Percentiles rank a stretch among this genome's conserved stretches.
These are phyloP conservation scores for Miscanthus lutarioriparius DNA, from an alignment of 176 grass and related monocot genomes.

Conservation along the genomic window DNA sequence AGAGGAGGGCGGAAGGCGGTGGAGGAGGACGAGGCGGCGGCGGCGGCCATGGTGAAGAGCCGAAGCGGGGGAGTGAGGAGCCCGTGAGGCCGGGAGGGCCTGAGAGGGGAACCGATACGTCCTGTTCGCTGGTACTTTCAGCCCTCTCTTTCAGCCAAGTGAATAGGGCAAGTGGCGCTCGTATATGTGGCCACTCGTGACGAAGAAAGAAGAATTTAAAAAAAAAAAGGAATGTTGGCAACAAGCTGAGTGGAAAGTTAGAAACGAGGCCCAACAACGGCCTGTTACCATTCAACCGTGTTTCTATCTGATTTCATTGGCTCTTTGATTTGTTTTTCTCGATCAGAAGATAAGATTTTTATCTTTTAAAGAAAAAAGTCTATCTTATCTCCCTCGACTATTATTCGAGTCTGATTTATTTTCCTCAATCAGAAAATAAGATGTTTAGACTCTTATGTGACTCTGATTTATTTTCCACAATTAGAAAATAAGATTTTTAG, in stretches of 20 bases:
- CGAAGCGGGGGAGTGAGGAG: not conserved
- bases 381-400: no score
- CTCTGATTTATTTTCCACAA: not conserved
- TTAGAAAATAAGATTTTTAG: no score
- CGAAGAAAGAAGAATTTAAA: not conserved
- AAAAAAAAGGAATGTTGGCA: not conserved
- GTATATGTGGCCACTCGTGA: not conserved
- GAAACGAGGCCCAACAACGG: not conserved
- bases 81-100: not conserved
- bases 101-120: not conserved
- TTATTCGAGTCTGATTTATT: not conserved
- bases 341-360: no score
- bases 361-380: no score
- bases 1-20: conserved; percentile 26
- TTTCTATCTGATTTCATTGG: no score
- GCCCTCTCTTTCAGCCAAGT: no score
- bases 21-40: conserved; percentile 22
- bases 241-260: not conserved
- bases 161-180: not conserved
- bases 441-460: no score
- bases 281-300: not conserved
- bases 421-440: not conserved
- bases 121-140: no score
- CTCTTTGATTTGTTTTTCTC: no score
- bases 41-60: conserved; percentile 42